Conservation (phyloP, 2,329 filamentous ascomycete genomes). For the Aureobasidium pullulans region DNA sequence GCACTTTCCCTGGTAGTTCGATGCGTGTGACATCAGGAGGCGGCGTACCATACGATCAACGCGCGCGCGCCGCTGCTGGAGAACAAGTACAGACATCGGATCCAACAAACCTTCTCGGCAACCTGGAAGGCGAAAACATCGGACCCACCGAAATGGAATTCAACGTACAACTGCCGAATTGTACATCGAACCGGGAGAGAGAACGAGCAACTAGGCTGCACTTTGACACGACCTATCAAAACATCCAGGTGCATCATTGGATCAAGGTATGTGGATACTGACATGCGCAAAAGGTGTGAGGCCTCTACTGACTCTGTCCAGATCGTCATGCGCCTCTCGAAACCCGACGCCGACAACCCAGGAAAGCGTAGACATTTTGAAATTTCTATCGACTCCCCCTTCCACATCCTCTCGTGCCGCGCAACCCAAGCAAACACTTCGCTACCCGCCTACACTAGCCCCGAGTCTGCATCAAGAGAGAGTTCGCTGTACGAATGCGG, state of each 20-base stretch:
- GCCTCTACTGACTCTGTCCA: constrained; percentile 29
- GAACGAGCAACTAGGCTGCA: constrained; percentile 62
- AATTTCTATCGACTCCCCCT: constrained; percentile 92
- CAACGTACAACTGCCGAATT: constrained; percentile 85
- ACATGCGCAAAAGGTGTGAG: background rate
- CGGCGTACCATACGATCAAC: constrained; percentile 61
- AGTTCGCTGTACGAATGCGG: constrained; percentile 47
- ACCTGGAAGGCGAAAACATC: constrained; percentile 68
- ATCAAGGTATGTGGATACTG: constrained; percentile 63
- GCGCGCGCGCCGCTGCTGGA: constrained; percentile 49
- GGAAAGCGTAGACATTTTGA: constrained; percentile 81
- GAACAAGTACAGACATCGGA: constrained; percentile 47
- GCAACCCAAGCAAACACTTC: constrained; percentile 87
- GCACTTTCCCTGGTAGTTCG: constrained; percentile 66
- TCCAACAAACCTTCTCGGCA: constrained; percentile 67
- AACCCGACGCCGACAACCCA: constrained; percentile 69
- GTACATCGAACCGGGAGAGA: constrained; percentile 70
- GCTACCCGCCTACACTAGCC: constrained; percentile 69
- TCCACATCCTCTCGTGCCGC: constrained; percentile 86
- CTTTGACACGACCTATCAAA: constrained; percentile 88
- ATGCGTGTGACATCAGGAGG: constrained; percentile 73
- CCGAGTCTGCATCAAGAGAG: constrained; percentile 31
- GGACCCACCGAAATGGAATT: constrained; percentile 92
- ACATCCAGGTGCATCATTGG: constrained; percentile 92
- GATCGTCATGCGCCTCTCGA: constrained; percentile 90